These are phyloP conservation scores for Brassica balearica DNA, from an alignment of 441 rosid genomes.

Conservation along the genomic window DNA sequence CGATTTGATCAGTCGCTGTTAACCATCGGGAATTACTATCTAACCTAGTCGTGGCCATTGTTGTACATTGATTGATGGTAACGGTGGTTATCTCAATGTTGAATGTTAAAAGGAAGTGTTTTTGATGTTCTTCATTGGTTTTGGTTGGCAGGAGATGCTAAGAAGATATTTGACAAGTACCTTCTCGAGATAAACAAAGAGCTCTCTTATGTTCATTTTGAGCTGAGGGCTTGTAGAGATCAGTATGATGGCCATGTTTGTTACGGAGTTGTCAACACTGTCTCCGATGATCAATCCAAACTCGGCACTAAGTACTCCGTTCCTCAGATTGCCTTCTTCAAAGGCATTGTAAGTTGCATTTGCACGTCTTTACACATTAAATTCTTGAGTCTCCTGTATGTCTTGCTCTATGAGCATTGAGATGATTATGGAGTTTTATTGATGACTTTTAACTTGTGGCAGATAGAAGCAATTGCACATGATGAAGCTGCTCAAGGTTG, in stretches of 20 bases:
- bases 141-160: constrained; percentile 52
- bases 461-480: constrained; percentile 83
- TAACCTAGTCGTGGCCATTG: no score
- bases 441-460: neutral
- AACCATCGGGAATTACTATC: no score
- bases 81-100: no score
- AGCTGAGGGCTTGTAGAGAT: constrained; percentile 75
- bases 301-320: constrained; percentile 85
- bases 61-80: no score
- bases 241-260: constrained; percentile 77
- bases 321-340: constrained; percentile 85
- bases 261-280: constrained; percentile 83
- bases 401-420: no score
- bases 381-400: no score
- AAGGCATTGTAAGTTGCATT: constrained; percentile 71
- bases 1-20: neutral
- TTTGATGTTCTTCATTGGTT: neutral
- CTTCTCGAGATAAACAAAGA: constrained; percentile 89
- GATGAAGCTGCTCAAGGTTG: constrained; percentile 71
- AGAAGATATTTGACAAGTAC: constrained; percentile 59
- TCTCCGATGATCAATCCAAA: constrained; percentile 90
- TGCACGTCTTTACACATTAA: no score
- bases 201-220: constrained; percentile 77
- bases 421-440: neutral
- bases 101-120: no score